phyloP scores from a whole-genome alignment of 1,139 yeast species.

The Yamadazyma oceani region DNA sequence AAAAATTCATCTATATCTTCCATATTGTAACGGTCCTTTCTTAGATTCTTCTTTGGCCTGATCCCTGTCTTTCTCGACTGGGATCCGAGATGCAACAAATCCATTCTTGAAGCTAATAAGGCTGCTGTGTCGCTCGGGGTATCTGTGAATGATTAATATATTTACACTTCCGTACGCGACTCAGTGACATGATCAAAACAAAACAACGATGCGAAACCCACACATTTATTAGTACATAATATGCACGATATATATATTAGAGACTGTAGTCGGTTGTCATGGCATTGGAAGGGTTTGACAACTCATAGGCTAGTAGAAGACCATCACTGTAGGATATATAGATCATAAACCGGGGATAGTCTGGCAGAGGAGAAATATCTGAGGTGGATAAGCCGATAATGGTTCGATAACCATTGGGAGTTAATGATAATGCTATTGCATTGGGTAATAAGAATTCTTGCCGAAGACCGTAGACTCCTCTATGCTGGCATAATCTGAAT shows the following conservation, averaged over 20 bases:
- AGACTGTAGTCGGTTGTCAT: background rate
- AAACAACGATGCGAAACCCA: constrained; percentile 7
- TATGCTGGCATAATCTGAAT: constrained; percentile 54
- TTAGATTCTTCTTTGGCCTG: constrained; percentile 48
- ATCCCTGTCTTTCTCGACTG: constrained; percentile 64
- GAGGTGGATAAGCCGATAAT: constrained; percentile 33
- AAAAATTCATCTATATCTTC: constrained; percentile 82
- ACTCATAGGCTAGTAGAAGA: constrained; percentile 26
- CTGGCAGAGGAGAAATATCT: constrained; percentile 19
- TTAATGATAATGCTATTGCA: constrained; percentile 27
- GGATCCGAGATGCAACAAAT: constrained; percentile 53
- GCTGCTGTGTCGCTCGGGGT: no score
- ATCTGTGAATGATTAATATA: background rate
- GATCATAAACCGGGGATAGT: constrained; percentile 23
- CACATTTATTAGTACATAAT: no score
- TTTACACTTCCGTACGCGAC: no score
- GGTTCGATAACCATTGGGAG: constrained; percentile 30
- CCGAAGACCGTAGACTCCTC: constrained; percentile 60
- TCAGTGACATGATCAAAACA: background rate
- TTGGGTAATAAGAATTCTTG: constrained; percentile 60
- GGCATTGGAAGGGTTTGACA: constrained; percentile 7
- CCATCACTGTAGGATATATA: constrained; percentile 38
- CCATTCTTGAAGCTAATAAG: no score
- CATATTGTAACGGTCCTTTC: constrained; percentile 69
- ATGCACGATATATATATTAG: no score